A percentile compares a stretch with the other conserved stretches of the same genome.
These are phyloP conservation scores for Abrus precatorius DNA, from an alignment of 306 rosid species.

Conservation along the genomic window DNA sequence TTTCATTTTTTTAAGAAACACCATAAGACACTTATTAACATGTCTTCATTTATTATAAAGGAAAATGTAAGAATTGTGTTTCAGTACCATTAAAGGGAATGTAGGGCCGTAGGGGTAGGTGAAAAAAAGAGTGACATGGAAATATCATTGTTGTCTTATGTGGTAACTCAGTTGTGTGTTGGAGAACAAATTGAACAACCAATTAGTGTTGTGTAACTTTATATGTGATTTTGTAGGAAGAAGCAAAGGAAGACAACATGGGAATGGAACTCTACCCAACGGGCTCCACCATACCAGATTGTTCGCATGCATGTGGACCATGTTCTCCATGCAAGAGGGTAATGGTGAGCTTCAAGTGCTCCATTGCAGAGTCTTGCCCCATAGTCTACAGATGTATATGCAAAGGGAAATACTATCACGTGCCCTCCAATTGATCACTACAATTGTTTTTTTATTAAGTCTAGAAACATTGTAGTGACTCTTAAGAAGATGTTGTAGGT, in stretches of 20 bases:
- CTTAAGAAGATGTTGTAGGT: neutral
- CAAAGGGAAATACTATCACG: constrained; percentile 92
- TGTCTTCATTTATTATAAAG: neutral
- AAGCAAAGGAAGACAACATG: constrained; percentile 46
- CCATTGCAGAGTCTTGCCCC: constrained; percentile 87
- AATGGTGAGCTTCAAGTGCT: constrained; percentile 89
- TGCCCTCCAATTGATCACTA: constrained; percentile 74
- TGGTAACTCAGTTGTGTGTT: neutral
- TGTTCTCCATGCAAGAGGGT: constrained; percentile 97
- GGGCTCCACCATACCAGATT: constrained; percentile 88
- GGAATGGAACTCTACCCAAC: constrained; percentile 74
- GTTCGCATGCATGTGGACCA: constrained; percentile 95
- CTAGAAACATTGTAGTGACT: constrained; percentile 44
- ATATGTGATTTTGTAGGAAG: constrained; percentile 51
- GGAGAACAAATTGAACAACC: neutral
- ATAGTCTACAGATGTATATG: constrained; percentile 84
- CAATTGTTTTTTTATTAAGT: neutral
- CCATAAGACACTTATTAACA: too few relatives aligned
- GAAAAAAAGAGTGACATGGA: neutral
- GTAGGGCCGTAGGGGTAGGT: neutral
- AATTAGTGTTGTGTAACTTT: neutral
- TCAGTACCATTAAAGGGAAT: neutral
- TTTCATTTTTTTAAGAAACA: too few relatives aligned
- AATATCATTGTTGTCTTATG: neutral
- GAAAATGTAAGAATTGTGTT: neutral